These are phyloP conservation scores for Cercospora sp. DNA, from an alignment of 2,329 filamentous ascomycete genomes.

Conservation along the genomic window DNA sequence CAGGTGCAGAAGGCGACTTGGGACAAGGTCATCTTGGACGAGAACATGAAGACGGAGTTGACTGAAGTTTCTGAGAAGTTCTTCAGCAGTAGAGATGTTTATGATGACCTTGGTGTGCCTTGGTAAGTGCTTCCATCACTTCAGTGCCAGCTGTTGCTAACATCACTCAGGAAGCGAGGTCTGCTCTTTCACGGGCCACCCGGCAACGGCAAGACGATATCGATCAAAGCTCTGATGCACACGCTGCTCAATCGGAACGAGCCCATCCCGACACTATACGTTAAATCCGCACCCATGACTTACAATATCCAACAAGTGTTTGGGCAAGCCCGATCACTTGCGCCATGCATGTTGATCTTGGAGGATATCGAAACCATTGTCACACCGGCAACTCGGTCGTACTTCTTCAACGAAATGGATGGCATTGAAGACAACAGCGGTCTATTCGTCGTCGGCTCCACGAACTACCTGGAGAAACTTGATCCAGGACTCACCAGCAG, in stretches of 20 bases:
- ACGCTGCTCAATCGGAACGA: constrained; percentile 42
- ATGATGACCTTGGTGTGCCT: constrained; percentile 47
- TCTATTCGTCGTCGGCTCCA: constrained; percentile 58
- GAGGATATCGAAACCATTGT: constrained; percentile 71
- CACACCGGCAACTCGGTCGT: constrained; percentile 60
- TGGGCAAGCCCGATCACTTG: constrained; percentile 58
- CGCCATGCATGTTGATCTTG: constrained; percentile 69
- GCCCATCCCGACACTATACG: constrained; percentile 44
- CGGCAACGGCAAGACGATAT: constrained; percentile 48
- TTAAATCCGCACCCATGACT: constrained; percentile 38
- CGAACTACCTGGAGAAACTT: constrained; percentile 58
- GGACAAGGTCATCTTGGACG: constrained; percentile 51
- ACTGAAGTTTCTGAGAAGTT: constrained; percentile 43
- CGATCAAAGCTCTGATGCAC: constrained; percentile 45
- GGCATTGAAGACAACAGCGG: constrained; percentile 69
- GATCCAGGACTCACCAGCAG: constrained; percentile 64
- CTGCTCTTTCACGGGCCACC: constrained; percentile 38
- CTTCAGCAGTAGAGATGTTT: constrained; percentile 42
- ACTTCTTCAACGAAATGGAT: constrained; percentile 72
- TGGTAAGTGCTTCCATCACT: too few relatives aligned
- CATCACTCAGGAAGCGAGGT: constrained; percentile 41
- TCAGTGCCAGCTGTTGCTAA: background rate
- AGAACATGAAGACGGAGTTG: constrained; percentile 47
- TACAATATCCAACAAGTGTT: constrained; percentile 57
- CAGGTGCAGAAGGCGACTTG: constrained; percentile 46